Evolutionary conservation across 2,329 filamentous ascomycete species (phyloP), one percentile per base, ranked within the genome.

Genomic region (Emergomyces africanus): DNA sequence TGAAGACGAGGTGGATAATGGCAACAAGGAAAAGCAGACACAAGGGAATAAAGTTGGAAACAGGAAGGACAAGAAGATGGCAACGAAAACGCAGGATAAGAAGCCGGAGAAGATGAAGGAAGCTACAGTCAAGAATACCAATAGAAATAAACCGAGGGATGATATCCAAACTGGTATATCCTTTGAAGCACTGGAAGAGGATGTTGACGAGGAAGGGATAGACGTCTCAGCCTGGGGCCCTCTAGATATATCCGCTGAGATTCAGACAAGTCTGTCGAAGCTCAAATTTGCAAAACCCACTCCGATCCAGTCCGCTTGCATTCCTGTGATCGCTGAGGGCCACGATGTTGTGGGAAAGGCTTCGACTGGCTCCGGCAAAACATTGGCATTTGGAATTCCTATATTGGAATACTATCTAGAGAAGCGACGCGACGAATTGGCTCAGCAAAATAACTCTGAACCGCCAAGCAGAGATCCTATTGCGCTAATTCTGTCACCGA

Each of bases 341-440:
- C 88, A 89, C 69, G 92, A 99, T 72, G 87, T 97, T 18, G 88
- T 99, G 63, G 94, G 94, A 48, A 99, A 99, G 75, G 94, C 94
- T 1, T 87, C 92, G 12, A 99, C 94, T 0, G 94, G 94, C 64
- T 97, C 94, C 15, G 94, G 94, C 66, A 99, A 99, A 75, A 99
- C 94, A 0, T 77, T 99, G 50, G 92, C 94, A 0, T 99, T 96
- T 72, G 90, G 87, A 1, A 90, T 99, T 62, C 94, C 94, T 0
- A 94, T 99, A 59, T 78, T 97, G 10, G 91, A 99, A 72, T 80
- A 82, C 59, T 96, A 87, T 79, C 74, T 99, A 6, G 80, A 82
- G 61, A 69, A 69, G 59, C 72, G 71, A 37, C 59, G 57, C 15
- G 72, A 75, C n/a, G 35, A 37, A 33, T 25, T 44, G 20, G n/a